Percentiles rank a stretch among this genome's conserved stretches.
Evolutionary conservation across 2,329 filamentous ascomycete genomes (phyloP).

Genomic region (Cladosporium sp.): DNA sequence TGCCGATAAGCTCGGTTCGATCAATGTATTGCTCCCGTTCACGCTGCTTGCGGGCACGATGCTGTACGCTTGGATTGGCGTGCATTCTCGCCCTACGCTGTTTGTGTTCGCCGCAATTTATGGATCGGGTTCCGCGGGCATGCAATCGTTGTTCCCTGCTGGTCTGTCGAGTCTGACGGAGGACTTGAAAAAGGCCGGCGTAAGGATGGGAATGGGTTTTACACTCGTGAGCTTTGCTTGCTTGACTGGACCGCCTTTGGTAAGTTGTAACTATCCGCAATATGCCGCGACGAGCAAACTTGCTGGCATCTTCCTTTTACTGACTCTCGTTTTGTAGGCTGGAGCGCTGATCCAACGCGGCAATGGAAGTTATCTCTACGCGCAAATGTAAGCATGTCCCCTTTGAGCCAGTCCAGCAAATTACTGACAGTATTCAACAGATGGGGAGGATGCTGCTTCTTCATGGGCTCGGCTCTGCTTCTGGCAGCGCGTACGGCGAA

Average conservation of each 20-base stretch:
- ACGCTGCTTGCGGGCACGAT: slow-evolving; percentile 43
- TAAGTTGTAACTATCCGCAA: neutral
- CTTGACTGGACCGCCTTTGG: slow-evolving; percentile 37
- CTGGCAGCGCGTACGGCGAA: slow-evolving; percentile 25
- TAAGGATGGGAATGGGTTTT: slow-evolving; percentile 46
- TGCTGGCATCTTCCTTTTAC: too few species aligned
- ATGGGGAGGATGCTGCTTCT: slow-evolving; percentile 36
- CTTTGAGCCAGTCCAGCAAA: neutral
- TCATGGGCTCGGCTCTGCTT: slow-evolving; percentile 24
- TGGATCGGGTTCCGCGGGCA: slow-evolving; percentile 40
- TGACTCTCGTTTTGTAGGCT: slow-evolving; percentile 27
- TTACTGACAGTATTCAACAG: neutral
- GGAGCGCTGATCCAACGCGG: slow-evolving; percentile 40
- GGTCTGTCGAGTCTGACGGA: slow-evolving; percentile 40
- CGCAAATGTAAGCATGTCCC: slow-evolving; percentile 34
- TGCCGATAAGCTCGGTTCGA: slow-evolving; percentile 51
- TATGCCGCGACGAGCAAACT: neutral
- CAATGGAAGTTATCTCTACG: slow-evolving; percentile 39
- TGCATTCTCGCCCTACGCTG: slow-evolving; percentile 35
- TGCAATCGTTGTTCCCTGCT: slow-evolving; percentile 44
- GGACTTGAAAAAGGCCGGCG: slow-evolving; percentile 44
- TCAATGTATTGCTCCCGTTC: slow-evolving; percentile 54
- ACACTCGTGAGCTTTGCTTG: slow-evolving; percentile 41
- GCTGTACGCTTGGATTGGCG: slow-evolving; percentile 54
- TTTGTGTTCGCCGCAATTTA: slow-evolving; percentile 44